Conservation (phyloP, 1,284 basidiomycete genomes). For the Papiliotrema fonsecae region DNA sequence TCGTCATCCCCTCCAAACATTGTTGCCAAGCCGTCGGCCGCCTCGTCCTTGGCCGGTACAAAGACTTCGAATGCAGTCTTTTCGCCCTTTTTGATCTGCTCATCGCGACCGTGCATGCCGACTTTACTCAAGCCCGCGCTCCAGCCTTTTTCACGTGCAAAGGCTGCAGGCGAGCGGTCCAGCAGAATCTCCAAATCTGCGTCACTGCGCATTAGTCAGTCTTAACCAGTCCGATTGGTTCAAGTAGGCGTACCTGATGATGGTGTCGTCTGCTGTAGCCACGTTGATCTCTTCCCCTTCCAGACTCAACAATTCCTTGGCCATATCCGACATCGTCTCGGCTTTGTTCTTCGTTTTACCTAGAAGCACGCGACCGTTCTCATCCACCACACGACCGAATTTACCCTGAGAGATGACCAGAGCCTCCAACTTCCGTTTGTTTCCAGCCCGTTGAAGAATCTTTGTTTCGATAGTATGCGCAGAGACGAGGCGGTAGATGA, state of each 20-base stretch:
- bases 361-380: constrained; percentile 55
- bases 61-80: constrained; percentile 69
- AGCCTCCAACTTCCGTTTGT: constrained; percentile 84
- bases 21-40: constrained; percentile 66
- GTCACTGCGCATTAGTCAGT: constrained; percentile 50
- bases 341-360: constrained; percentile 38
- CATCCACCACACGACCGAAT: constrained; percentile 57
- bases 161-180: constrained; percentile 76
- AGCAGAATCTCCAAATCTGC: constrained; percentile 72
- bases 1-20: constrained; percentile 51
- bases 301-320: constrained; percentile 69
- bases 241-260: constrained; percentile 55
- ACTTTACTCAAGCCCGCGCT: constrained; percentile 36
- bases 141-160: constrained; percentile 76
- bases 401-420: constrained; percentile 90
- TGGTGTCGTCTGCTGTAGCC: constrained; percentile 68
- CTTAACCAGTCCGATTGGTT: background rate
- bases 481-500: constrained; percentile 81
- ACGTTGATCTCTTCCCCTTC: constrained; percentile 87
- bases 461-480: constrained; percentile 78
- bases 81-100: constrained; percentile 45
- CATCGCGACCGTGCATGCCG: constrained; percentile 31
- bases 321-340: constrained; percentile 72
- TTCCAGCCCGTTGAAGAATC: constrained; percentile 81
- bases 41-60: constrained; percentile 63